Evolutionary conservation across 129 eudicot species (phyloP), one percentile per base, ranked within the genome.

Genomic region (Smallanthus sonchifolius): DNA sequence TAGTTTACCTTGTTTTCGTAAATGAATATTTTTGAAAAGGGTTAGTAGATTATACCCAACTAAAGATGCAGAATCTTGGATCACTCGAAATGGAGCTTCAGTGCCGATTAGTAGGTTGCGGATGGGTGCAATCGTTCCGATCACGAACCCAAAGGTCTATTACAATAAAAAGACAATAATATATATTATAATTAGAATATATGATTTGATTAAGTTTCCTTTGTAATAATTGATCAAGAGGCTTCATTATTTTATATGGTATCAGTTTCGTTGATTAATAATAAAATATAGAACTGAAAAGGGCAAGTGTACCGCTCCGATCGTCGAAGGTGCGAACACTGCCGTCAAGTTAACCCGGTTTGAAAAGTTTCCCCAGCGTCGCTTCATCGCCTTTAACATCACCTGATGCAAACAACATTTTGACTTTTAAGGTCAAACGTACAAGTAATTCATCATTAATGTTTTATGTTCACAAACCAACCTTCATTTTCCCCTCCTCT

Each of bases 301-400:
- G 36, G 30, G 65, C 62, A 35, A n/a, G 45, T 9, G 56, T 88
- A 91, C 92, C 81, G 92, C 95, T 84, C 84, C 95, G 15, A 38
- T 70, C 5, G 96, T 91, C 28, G 95, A 88, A 45, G 96, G 97
- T 9, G 97, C 95, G 70, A 91, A 77, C 73, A 88, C 16, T 10
- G 77, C 75, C 81, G 83, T 84, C 69, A 91, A 70, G 77, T 91
- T 86, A 60, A 88, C 36, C 67, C 69, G 80, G 38, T 48, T 74
- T 59, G 69, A 71, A 47, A 86, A 4, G 56, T n/a, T 66, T 42
- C 51, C 73, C 7, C 75, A n/a, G 2, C 64, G 32, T 70, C 71
- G 70, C 67, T 79, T 84, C 55, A 84, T 48, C 72, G 20, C 56
- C 35, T 42, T 40, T 9, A 61, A 24, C 36, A 72, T 35, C 30